Evolutionary conservation across 257 asterid genomes (phyloP).

Genomic region (Solanum sejunctum): DNA sequence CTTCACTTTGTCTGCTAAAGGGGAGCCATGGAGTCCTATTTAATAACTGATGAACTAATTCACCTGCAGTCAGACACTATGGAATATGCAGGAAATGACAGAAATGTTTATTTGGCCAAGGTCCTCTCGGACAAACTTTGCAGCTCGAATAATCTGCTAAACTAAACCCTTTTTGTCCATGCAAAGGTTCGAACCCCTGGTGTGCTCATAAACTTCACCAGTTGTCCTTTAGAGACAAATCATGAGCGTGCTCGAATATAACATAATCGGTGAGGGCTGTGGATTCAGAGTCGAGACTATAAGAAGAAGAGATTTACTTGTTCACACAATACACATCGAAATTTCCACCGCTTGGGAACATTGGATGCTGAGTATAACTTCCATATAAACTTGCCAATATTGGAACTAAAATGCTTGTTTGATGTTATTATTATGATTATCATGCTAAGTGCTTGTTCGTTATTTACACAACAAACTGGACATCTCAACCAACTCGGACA

Average conservation of each 20-base stretch:
- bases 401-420: no score
- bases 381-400: no score
- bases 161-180: neutral
- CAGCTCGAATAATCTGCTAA: neutral
- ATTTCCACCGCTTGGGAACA: neutral
- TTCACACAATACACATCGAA: neutral
- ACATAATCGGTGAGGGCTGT: neutral
- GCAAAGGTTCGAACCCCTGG: neutral
- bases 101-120: neutral
- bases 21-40: neutral
- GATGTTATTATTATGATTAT: neutral
- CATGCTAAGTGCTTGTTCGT: neutral
- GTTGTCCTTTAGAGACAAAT: neutral
- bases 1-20: neutral
- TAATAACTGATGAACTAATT: no score
- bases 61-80: neutral
- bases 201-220: neutral
- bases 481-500: slow-evolving; percentile 1
- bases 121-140: neutral
- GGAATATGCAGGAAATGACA: neutral
- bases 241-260: neutral
- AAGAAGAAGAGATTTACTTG: no score
- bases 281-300: neutral
- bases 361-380: no score
- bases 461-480: slow-evolving; percentile 11